Evolutionary conservation across 2,329 filamentous ascomycete species (phyloP), one percentile per base, ranked within the genome.

Genomic region (Pseudopithomyces chartarum): DNA sequence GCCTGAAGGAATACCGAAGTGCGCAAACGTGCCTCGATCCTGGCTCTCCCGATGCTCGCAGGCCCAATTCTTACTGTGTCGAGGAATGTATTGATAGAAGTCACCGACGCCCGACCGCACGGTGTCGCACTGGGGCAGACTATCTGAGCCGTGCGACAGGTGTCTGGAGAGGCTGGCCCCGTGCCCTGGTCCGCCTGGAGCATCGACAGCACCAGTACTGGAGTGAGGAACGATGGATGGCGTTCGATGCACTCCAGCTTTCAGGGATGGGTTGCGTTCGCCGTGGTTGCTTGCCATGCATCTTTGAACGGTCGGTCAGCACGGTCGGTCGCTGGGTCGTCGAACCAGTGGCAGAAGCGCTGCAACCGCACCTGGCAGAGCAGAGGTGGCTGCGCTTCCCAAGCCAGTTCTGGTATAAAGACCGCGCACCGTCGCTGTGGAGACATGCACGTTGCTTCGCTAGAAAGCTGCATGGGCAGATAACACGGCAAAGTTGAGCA

Each of bases 351-450:
- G 53, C 48, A 53, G 52, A 69, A 67, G 65, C 69, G 69, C 67
- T 69, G 62, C 56, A 70, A 65, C 66, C 68, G 68, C 70, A 65
- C 59, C 26, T 29, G 26, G 26, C 26, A 29, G 26, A 40, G 34
- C 43, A 58, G 36, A 50, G 33, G 57, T 57, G 50, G 55, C 59
- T 58, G 61, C 57, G 52, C 60, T 51, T 51, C 34, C 45, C 36
- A 32, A 55, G 33, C 52, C 34, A 11, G 46, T 62, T 71, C 44
- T 58, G 70, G 70, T 58, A 74, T 54, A 48, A 73, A 63, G 57
- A 60, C 70, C 70, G 70, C 53, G 40, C 38, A 43, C 55, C 51
- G 55, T 57, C 44, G 52, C 58, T 40, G 26, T 49, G 38, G 38
- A 23, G 46, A 34, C 51, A 50, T 46, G 49, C 42, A 53, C 42